Evolutionary conservation across 1,284 basidiomycete species (phyloP).

Genomic region (Hemileia vastatrix): DNA sequence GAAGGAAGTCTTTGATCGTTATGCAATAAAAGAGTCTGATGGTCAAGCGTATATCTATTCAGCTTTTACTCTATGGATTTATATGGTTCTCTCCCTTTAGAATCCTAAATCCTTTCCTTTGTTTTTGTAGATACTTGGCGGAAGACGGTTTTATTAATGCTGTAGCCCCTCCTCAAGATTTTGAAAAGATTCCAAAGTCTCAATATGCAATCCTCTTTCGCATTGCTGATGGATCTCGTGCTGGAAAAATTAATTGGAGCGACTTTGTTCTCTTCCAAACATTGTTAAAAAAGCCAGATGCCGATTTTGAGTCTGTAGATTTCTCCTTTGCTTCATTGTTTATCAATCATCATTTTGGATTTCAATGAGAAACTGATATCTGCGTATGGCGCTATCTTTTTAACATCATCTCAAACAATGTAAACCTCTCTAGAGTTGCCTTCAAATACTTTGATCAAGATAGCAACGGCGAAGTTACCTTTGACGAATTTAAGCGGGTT

Average conservation of each 20-base stretch:
- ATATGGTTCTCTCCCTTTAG: neutral
- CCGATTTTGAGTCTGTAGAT: constrained; percentile 57
- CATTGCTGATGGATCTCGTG: constrained; percentile 69
- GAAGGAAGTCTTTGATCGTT: constrained; percentile 17
- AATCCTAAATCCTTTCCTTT: neutral
- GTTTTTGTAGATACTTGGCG: constrained; percentile 7
- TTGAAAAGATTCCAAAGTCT: constrained; percentile 23
- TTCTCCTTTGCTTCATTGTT: neutral
- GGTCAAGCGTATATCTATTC: neutral
- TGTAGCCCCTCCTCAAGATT: constrained; percentile 8
- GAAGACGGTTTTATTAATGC: constrained; percentile 22
- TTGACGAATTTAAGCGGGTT: constrained; percentile 84
- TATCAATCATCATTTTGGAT: too few relatives aligned
- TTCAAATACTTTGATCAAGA: constrained; percentile 93
- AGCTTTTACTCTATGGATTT: neutral
- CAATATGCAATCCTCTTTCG: constrained; percentile 55
- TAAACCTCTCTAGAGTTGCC: constrained; percentile 66
- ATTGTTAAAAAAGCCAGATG: constrained; percentile 69
- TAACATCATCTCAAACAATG: too few relatives aligned
- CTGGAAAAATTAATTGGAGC: constrained; percentile 77
- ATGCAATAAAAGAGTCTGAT: neutral
- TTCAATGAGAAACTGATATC: too few relatives aligned
- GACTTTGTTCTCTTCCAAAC: constrained; percentile 91
- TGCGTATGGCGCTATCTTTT: too few relatives aligned
- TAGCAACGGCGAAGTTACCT: constrained; percentile 74